Evolutionary conservation across 2,329 filamentous ascomycete species (phyloP).

Genomic region (Juglanconis juglandina): DNA sequence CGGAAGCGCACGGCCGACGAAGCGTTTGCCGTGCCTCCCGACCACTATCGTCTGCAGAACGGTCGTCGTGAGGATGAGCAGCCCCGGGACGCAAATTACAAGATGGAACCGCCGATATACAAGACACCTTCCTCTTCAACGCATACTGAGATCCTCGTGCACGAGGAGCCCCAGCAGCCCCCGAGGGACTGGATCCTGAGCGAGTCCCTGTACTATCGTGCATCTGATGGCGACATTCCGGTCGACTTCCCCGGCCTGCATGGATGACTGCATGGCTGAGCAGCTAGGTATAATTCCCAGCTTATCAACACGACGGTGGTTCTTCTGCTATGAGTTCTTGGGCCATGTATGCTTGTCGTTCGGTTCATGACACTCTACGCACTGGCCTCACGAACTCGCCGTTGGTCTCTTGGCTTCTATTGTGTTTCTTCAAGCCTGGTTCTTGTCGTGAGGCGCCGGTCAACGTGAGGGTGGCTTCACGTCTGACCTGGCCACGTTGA

Average conservation of each 20-base stretch:
- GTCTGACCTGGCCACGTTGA: no score
- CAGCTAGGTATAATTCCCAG: no score
- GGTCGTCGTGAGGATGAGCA: constrained; percentile 13
- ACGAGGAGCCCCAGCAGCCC: background rate
- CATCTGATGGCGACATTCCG: background rate
- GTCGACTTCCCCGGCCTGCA: constrained; percentile 2
- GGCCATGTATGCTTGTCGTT: no score
- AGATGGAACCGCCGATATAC: background rate
- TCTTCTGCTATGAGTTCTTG: no score
- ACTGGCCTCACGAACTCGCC: no score
- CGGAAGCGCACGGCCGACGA: constrained; percentile 15
- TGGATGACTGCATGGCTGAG: background rate
- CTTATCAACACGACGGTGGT: no score
- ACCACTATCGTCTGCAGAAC: constrained; percentile 12
- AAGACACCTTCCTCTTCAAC: background rate
- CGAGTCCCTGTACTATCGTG: constrained; percentile 5
- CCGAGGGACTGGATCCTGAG: constrained; percentile 7
- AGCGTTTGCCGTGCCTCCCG: constrained; percentile 6
- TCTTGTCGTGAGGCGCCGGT: no score
- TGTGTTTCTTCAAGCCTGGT: no score
- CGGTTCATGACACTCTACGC: no score
- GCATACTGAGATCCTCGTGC: background rate
- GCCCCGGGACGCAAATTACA: constrained; percentile 7
- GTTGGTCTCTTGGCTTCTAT: no score
- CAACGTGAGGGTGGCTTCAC: no score